phyloP scores from a whole-genome alignment of 306 rosid species.

The Ochetophila trinervis region DNA sequence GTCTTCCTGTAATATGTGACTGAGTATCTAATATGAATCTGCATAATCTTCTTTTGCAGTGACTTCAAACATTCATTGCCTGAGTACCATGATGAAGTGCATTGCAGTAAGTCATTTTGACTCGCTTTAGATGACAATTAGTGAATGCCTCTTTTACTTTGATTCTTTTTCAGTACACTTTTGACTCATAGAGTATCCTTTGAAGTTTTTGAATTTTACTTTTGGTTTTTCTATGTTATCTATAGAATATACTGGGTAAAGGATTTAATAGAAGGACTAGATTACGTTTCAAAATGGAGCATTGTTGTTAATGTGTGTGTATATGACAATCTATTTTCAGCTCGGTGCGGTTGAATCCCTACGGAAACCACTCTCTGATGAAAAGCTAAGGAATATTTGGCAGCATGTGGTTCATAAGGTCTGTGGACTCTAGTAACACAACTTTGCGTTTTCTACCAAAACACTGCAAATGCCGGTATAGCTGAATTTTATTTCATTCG shows the following conservation, averaged over 20 bases:
- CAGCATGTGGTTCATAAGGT: conserved; percentile 99
- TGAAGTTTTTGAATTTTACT: not conserved
- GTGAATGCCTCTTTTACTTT: not conserved
- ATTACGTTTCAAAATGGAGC: conserved; percentile 9
- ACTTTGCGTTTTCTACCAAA: conserved; percentile 5
- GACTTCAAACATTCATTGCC: conserved; percentile 76
- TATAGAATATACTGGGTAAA: not conserved
- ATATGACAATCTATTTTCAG: conserved; percentile 43
- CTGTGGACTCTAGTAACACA: conserved; percentile 24
- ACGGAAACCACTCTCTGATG: conserved; percentile 83
- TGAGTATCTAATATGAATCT: conserved; percentile 13
- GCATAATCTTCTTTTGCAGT: conserved; percentile 42
- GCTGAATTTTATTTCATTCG: conserved; percentile 30
- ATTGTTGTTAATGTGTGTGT: conserved; percentile 14
- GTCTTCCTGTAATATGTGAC: conserved; percentile 1
- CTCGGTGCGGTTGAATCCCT: conserved; percentile 95
- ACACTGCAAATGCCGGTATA: conserved; percentile 7
- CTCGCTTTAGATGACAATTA: not conserved
- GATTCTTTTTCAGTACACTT: conserved; percentile 1
- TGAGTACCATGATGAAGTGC: conserved; percentile 93
- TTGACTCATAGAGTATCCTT: conserved; percentile 1
- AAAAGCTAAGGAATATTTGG: conserved; percentile 91
- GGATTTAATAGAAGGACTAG: not conserved
- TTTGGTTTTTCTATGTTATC: not conserved
- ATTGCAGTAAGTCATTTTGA: conserved; percentile 70